Evolutionary conservation across 2,329 filamentous ascomycete species (phyloP), one percentile per base, ranked within the genome.

Genomic region (Hypoxylon sp.): DNA sequence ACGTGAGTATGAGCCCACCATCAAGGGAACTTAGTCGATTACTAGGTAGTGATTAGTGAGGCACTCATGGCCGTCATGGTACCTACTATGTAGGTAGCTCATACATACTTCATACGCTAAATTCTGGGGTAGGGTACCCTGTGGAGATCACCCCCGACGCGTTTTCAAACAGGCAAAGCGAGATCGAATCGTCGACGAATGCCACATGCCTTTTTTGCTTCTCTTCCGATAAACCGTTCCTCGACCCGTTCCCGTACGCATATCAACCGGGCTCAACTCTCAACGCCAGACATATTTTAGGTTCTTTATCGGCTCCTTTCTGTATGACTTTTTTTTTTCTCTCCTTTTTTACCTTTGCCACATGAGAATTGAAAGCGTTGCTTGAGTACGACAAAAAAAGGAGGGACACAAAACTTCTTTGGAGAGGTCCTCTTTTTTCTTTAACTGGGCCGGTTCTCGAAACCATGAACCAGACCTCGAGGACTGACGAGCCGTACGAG

Each of bases 401-500:
- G 43, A 51, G 24, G 6, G 44, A 30, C 19, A 19, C 55, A 44
- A 55, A 55, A 47, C n/a, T 53, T 54, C 41, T 55, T 48, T 41
- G 6, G 13, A n/a, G 43, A 17, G 30, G 56, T 32, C 34, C 37
- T 39, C 22, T 53, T 54, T 56, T 57, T 47, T 47, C 15, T 41
- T 32, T 47, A 59, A 52, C 39, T 24, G 32, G 30, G 11, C 52
- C 46, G 59, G 56, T 58, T 51, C 49, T 26, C 24, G 24, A 22
- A 22, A 57, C 54, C 47, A 76, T 76, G 74, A 75, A 76, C 57
- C 65, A 71, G 49, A 75, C 74, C 3, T 78, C 77, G 20, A 68
- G 76, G 55, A 79, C 78, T 3, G 77, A 80, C 62, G 78, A 80
- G 67, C 78, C 74, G 26, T 69, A 72, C 43, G 70, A 73, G 53